These are phyloP conservation scores for Tothia fuscella DNA, from an alignment of 2,329 filamentous ascomycete genomes.

Conservation along the genomic window DNA sequence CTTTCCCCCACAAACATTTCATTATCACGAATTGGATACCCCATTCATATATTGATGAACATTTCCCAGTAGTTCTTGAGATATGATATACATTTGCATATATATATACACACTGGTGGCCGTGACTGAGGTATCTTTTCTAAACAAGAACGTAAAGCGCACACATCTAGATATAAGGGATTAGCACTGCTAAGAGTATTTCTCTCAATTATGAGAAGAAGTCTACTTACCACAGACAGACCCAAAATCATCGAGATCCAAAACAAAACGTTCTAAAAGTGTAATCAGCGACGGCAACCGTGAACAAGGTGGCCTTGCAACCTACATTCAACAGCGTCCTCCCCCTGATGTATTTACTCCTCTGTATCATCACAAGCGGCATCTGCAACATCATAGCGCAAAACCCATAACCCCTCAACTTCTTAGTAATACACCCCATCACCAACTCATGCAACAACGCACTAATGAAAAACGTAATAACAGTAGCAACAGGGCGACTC, in stretches of 20 bases:
- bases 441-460: constrained; percentile 88
- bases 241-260: constrained; percentile 89
- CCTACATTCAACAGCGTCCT: constrained; percentile 61
- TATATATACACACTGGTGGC: background rate
- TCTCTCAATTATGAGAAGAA: background rate
- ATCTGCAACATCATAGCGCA: constrained; percentile 93
- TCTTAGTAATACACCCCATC: constrained; percentile 97
- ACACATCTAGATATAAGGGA: constrained; percentile 24
- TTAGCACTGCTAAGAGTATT: background rate
- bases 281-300: constrained; percentile 11
- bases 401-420: constrained; percentile 88
- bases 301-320: background rate
- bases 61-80: background rate
- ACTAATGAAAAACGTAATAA: constrained; percentile 84
- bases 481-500: constrained; percentile 64
- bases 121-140: too few relatives aligned
- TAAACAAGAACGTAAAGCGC: constrained; percentile 28
- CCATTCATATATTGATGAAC: background rate
- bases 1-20: too few relatives aligned
- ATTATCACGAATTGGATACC: background rate
- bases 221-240: constrained; percentile 55
- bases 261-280: constrained; percentile 61
- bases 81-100: background rate
- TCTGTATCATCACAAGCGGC: constrained; percentile 85
- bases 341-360: constrained; percentile 62